These are phyloP conservation scores for Coniochaeta pulveracea DNA, from an alignment of 2,329 filamentous ascomycete genomes.

Conservation along the genomic window DNA sequence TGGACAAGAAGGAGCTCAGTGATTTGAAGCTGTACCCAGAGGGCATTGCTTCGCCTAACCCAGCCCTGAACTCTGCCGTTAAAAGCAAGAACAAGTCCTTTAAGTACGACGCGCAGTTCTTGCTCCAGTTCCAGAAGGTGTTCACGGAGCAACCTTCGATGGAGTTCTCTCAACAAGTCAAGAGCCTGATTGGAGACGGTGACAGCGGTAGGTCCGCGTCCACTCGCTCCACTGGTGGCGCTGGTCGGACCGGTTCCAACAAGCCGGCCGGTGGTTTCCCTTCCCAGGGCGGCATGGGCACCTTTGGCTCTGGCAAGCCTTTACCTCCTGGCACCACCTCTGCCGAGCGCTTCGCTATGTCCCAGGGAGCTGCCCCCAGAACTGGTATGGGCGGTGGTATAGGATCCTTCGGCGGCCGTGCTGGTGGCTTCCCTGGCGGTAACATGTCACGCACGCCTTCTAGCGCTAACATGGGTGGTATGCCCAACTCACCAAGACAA, in stretches of 20 bases:
- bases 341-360: conserved; percentile 60
- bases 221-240: conserved; percentile 44
- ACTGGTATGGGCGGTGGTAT: conserved; percentile 39
- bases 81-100: conserved; percentile 72
- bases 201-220: conserved; percentile 54
- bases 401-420: conserved; percentile 46
- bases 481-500: conserved; percentile 62
- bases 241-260: conserved; percentile 39
- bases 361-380: conserved; percentile 38
- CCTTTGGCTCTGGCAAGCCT: conserved; percentile 50
- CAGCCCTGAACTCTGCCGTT: conserved; percentile 73
- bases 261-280: conserved; percentile 36
- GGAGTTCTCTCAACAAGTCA: conserved; percentile 88
- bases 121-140: conserved; percentile 90
- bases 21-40: conserved; percentile 71
- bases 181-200: conserved; percentile 70
- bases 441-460: conserved; percentile 58
- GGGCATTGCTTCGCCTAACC: conserved; percentile 81
- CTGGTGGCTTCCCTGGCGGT: conserved; percentile 51
- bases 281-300: conserved; percentile 48
- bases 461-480: conserved; percentile 40
- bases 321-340: conserved; percentile 61
- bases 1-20: conserved; percentile 49
- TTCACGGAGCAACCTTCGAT: conserved; percentile 94
- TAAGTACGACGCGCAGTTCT: conserved; percentile 90